phyloP scores from a whole-genome alignment of 495 filamentous ascomycete species.

The Parathielavia appendiculata region DNA sequence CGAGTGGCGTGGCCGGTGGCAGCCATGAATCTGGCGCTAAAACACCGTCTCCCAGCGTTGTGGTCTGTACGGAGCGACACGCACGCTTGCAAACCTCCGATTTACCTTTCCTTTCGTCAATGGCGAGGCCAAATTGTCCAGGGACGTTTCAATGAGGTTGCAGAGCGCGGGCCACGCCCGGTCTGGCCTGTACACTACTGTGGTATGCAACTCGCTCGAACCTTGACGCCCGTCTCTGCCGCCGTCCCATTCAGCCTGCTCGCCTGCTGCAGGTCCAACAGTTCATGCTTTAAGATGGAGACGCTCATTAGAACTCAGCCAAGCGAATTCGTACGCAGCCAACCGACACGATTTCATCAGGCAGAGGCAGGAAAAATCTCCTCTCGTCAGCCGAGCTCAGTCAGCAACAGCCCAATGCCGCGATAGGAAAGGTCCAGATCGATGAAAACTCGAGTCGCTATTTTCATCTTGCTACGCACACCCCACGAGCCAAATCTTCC shows the following conservation, averaged over 20 bases:
- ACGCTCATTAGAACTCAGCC: neutral
- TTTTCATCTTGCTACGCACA: conserved; percentile 9
- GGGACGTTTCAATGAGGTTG: conserved; percentile 7
- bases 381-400: neutral
- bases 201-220: conserved; percentile 6
- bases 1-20: neutral
- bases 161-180: neutral
- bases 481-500: conserved; percentile 3
- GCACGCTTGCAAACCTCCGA: too few species aligned
- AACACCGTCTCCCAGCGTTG: neutral
- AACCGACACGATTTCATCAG: neutral
- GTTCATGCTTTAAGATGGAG: neutral
- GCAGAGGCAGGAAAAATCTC: neutral
- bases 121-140: neutral
- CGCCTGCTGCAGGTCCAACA: conserved; percentile 11
- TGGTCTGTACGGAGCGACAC: neutral
- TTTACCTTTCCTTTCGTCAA: neutral
- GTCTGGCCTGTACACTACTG: neutral
- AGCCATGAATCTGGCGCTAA: neutral
- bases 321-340: neutral
- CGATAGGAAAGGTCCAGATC: conserved; percentile 6
- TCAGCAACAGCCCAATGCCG: neutral
- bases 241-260: conserved; percentile 13
- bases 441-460: neutral
- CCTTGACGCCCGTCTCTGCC: conserved; percentile 11